phyloP scores from a whole-genome alignment of 2,329 filamentous ascomycete species.

The Aureobasidium sp. region DNA sequence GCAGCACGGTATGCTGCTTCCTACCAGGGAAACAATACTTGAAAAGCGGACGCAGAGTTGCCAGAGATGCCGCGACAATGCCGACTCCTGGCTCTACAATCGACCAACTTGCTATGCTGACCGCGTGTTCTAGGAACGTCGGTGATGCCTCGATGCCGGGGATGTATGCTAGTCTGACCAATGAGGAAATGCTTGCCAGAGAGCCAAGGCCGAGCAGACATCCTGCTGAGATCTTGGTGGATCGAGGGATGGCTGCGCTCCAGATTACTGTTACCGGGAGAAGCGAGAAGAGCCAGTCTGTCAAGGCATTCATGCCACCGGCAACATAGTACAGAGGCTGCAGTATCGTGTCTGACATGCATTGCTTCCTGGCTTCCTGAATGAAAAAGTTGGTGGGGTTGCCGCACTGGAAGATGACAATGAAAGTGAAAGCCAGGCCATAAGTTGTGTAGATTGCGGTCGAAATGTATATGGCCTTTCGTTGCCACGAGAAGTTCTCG shows the following conservation, averaged over 20 bases:
- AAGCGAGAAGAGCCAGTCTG: conserved; percentile 31
- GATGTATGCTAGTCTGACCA: conserved; percentile 23
- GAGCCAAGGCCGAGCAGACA: conserved; percentile 36
- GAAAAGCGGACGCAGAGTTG: conserved; percentile 28
- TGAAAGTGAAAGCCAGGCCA: conserved; percentile 42
- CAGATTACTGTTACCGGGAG: conserved; percentile 26
- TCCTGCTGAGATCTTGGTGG: conserved; percentile 37
- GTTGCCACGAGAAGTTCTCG: conserved; percentile 24
- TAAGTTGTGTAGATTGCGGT: conserved; percentile 34
- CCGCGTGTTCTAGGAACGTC: conserved; percentile 22
- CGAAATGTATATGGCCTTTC: conserved; percentile 19
- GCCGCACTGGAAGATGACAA: conserved; percentile 38
- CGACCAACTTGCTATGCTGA: conserved; percentile 26
- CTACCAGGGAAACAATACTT: not conserved
- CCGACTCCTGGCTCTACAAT: conserved; percentile 30
- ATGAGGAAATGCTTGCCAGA: conserved; percentile 22
- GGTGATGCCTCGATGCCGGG: conserved; percentile 18
- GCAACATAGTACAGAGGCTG: conserved; percentile 23
- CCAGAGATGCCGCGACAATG: conserved; percentile 28
- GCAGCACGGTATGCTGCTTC: not conserved
- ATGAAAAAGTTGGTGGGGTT: conserved; percentile 21
- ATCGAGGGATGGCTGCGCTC: conserved; percentile 26
- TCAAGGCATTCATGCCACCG: conserved; percentile 31
- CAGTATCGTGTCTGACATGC: conserved; percentile 19
- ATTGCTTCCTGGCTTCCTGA: conserved; percentile 19